Percentiles rank a stretch among this genome's conserved stretches.
These are phyloP conservation scores for Handroanthus guayacan DNA, from an alignment of 257 asterid genomes.

Conservation along the genomic window DNA sequence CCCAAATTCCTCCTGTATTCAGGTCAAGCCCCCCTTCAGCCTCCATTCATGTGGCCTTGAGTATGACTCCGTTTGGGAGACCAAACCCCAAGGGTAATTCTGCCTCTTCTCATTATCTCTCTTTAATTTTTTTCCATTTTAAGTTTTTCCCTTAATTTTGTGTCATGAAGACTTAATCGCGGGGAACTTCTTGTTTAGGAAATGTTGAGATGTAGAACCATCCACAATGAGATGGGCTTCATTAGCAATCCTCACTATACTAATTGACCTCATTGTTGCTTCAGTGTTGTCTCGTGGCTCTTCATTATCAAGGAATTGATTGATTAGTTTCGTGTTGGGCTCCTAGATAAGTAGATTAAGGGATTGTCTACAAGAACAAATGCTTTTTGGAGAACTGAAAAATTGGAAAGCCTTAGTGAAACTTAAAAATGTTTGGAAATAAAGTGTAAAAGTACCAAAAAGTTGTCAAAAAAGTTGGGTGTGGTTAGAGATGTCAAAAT, in stretches of 20 bases:
- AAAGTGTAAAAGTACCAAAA: no score
- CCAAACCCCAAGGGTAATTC: constrained; percentile 85
- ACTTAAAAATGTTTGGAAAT: background rate
- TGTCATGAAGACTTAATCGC: no score
- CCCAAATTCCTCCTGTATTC: constrained; percentile 24
- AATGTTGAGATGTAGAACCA: background rate
- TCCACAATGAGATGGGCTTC: background rate
- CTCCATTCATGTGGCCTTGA: constrained; percentile 50
- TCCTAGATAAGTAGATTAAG: no score
- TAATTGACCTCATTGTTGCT: background rate
- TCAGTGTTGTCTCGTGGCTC: background rate
- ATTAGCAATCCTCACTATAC: background rate
- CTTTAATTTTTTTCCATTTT: background rate
- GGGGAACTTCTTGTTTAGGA: background rate
- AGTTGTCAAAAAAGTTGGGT: no score
- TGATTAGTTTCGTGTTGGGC: no score
- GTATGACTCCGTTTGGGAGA: constrained; percentile 95
- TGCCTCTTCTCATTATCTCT: background rate
- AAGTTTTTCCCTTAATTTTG: background rate
- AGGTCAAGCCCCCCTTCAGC: constrained; percentile 20
- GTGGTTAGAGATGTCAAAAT: no score
- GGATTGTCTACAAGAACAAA: no score
- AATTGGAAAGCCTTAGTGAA: no score
- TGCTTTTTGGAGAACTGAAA: no score
- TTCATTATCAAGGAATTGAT: no score